Conservation (phyloP, 2,329 filamentous ascomycete species). For the Paraphaeosphaeria sporulosa region DNA sequence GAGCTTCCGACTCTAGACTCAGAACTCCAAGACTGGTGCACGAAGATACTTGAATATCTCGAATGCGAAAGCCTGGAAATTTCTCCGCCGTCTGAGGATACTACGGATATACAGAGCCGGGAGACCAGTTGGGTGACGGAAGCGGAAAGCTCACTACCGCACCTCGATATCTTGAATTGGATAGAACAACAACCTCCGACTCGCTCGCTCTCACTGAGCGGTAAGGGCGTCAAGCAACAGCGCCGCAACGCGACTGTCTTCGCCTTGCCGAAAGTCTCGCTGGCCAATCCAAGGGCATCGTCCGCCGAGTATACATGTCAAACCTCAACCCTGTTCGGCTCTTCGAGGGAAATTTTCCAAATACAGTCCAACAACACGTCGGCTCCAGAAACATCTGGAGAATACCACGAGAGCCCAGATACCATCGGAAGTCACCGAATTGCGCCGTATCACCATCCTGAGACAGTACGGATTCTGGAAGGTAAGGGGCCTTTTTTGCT, state of each 20-base stretch:
- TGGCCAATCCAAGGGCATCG: background rate
- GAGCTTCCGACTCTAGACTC: background rate
- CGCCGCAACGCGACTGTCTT: background rate
- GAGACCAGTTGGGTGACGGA: background rate
- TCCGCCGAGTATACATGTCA: background rate
- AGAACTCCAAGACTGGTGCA: background rate
- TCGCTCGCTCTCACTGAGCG: background rate
- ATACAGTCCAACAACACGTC: background rate
- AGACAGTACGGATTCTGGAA: background rate
- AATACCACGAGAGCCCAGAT: background rate
- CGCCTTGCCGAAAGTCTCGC: background rate
- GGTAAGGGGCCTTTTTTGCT: background rate
- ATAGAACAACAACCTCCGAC: background rate
- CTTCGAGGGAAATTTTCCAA: background rate
- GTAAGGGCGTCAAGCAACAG: background rate
- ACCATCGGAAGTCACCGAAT: background rate
- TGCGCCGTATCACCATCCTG: background rate
- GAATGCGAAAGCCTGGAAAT: background rate
- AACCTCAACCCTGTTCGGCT: too few relatives aligned
- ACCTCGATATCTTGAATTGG: background rate
- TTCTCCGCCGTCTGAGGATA: background rate
- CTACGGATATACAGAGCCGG: background rate
- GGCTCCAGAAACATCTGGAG: background rate
- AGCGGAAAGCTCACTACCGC: background rate
- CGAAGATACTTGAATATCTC: background rate